phyloP scores from a whole-genome alignment of 495 filamentous ascomycete species.

The Trichoderma asperelloides region DNA sequence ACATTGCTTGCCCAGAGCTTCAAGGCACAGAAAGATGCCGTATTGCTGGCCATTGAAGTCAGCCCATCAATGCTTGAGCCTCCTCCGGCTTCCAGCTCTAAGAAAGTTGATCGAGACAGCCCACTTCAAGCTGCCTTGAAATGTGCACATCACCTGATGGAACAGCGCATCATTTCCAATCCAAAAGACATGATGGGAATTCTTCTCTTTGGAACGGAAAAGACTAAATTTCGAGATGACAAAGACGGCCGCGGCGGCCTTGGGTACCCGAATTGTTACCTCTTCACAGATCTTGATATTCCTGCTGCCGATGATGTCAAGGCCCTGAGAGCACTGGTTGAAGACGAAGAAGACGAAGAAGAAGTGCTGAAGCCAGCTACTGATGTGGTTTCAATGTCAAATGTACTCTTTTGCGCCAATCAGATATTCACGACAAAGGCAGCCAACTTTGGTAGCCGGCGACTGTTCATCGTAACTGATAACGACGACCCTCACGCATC shows the following conservation, averaged over 20 bases:
- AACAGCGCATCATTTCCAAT: constrained; percentile 94
- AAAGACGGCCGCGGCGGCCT: constrained; percentile 48
- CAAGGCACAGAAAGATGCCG: constrained; percentile 87
- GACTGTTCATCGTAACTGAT: constrained; percentile 92
- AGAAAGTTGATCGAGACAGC: constrained; percentile 63
- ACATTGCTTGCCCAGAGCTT: constrained; percentile 55
- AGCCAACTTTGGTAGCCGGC: constrained; percentile 83
- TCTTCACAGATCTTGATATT: constrained; percentile 80
- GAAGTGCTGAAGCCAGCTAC: constrained; percentile 57
- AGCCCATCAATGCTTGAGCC: constrained; percentile 77
- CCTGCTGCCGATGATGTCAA: constrained; percentile 85
- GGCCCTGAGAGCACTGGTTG: constrained; percentile 59
- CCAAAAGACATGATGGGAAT: constrained; percentile 98
- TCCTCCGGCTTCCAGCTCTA: constrained; percentile 54
- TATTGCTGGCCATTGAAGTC: constrained; percentile 92
- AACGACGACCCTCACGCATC: constrained; percentile 77
- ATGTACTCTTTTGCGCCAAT: constrained; percentile 88
- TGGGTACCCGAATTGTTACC: constrained; percentile 85
- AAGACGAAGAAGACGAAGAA: constrained; percentile 60
- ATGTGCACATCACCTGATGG: constrained; percentile 91
- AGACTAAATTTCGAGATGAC: constrained; percentile 72
- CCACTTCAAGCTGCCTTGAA: constrained; percentile 77
- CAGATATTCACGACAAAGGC: constrained; percentile 95
- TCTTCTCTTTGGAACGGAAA: constrained; percentile 83
- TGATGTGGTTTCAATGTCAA: constrained; percentile 72